Evolutionary conservation across 2,329 filamentous ascomycete genomes (phyloP).

Genomic region (Clarireedia paspali): DNA sequence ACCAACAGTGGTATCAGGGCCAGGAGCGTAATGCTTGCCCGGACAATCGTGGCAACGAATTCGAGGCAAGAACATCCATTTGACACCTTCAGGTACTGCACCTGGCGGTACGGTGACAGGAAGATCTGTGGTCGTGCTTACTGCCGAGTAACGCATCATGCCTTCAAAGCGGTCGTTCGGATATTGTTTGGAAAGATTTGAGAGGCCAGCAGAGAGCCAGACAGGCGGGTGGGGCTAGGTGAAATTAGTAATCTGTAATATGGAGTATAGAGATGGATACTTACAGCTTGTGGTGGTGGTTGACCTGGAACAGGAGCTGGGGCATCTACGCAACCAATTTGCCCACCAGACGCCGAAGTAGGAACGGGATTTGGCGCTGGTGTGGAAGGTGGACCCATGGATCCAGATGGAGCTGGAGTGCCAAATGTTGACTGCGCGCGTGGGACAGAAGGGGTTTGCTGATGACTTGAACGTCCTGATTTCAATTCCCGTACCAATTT

Average conservation of each 20-base stretch:
- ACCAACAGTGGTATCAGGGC: slow-evolving; percentile 73
- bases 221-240: slow-evolving; percentile 61
- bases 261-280: slow-evolving; percentile 25
- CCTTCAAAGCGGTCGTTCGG: slow-evolving; percentile 80
- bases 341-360: slow-evolving; percentile 38
- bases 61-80: slow-evolving; percentile 77
- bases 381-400: slow-evolving; percentile 46
- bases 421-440: slow-evolving; percentile 38
- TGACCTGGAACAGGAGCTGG: slow-evolving; percentile 51
- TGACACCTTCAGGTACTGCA: slow-evolving; percentile 52
- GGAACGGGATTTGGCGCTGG: slow-evolving; percentile 28
- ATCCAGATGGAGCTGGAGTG: slow-evolving; percentile 39
- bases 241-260: slow-evolving; percentile 6
- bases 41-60: slow-evolving; percentile 91
- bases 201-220: slow-evolving; percentile 74
- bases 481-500: slow-evolving; percentile 53
- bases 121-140: slow-evolving; percentile 64
- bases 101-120: slow-evolving; percentile 47
- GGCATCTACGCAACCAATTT: slow-evolving; percentile 62
- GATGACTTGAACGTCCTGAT: slow-evolving; percentile 35
- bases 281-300: slow-evolving; percentile 52
- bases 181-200: slow-evolving; percentile 61
- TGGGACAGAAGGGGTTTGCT: slow-evolving; percentile 37
- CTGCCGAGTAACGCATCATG: slow-evolving; percentile 81
- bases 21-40: slow-evolving; percentile 87